Evolutionary conservation across 2,329 filamentous ascomycete genomes (phyloP).

Genomic region (Pochonia chlamydosporia): DNA sequence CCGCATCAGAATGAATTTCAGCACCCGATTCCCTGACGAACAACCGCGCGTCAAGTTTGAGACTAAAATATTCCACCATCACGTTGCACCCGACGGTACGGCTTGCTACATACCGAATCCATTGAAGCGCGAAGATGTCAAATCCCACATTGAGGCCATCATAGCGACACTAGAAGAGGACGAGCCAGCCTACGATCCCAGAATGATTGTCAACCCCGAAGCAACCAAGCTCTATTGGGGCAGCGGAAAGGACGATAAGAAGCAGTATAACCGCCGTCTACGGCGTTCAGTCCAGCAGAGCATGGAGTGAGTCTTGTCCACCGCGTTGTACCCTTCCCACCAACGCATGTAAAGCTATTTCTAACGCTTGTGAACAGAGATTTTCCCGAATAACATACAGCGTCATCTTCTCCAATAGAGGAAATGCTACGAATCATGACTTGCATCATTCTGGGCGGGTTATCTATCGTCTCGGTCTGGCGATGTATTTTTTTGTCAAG

Average conservation of each 20-base stretch:
- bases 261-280: constrained; percentile 75
- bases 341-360: not conserved
- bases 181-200: constrained; percentile 80
- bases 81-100: constrained; percentile 73
- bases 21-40: constrained; percentile 78
- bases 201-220: constrained; percentile 80
- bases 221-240: constrained; percentile 88
- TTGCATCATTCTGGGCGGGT: not conserved
- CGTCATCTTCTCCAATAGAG: not conserved
- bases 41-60: constrained; percentile 80
- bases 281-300: constrained; percentile 70
- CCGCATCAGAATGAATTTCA: constrained; percentile 72
- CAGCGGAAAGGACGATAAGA: constrained; percentile 63
- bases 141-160: constrained; percentile 77
- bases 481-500: too few relatives aligned
- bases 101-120: constrained; percentile 71
- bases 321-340: not conserved
- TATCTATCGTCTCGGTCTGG: too few relatives aligned
- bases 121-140: constrained; percentile 65
- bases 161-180: constrained; percentile 82
- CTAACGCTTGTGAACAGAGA: constrained; percentile 18
- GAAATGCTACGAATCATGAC: not conserved
- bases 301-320: constrained; percentile 45
- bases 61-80: constrained; percentile 81
- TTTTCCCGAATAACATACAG: constrained; percentile 25